phyloP scores from a whole-genome alignment of 805 yeast genomes.

The Kodamaea kakaduensis region DNA sequence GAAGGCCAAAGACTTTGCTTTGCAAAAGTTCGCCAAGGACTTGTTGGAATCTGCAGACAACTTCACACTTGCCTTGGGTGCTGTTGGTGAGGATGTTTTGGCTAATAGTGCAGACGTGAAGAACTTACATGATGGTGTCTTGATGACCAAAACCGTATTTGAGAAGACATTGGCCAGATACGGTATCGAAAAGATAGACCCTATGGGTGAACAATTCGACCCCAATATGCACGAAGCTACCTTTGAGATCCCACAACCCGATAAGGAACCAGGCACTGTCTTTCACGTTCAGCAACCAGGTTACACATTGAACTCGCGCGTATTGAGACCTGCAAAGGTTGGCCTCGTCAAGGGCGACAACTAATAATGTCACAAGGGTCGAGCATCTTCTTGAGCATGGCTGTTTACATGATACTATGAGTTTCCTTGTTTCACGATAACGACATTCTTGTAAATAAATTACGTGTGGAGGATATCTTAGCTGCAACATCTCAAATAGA shows the following conservation, averaged over 20 bases:
- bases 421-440: too few relatives aligned
- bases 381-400: too few relatives aligned
- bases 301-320: constrained; percentile 79
- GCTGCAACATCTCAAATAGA: too few relatives aligned
- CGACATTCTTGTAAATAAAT: too few relatives aligned
- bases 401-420: too few relatives aligned
- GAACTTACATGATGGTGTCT: constrained; percentile 81
- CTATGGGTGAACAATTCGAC: constrained; percentile 80
- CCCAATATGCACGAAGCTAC: constrained; percentile 93
- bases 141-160: constrained; percentile 82
- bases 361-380: constrained; percentile 1
- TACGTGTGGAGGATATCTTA: too few relatives aligned
- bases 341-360: constrained; percentile 71
- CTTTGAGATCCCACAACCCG: constrained; percentile 81
- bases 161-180: constrained; percentile 78
- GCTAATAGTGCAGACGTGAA: constrained; percentile 60
- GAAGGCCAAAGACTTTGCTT: constrained; percentile 84
- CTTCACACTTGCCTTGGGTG: constrained; percentile 77
- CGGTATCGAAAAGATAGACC: constrained; percentile 78
- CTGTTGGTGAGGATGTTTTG: constrained; percentile 62
- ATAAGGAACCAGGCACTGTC: constrained; percentile 86
- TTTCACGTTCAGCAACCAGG: constrained; percentile 92
- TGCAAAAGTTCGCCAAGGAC: constrained; percentile 89
- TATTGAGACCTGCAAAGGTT: constrained; percentile 92
- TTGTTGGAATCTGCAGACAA: constrained; percentile 86